These are phyloP conservation scores for Effrenium voratum DNA, from an alignment of 73 alveolate genomes.

Conservation along the genomic window DNA sequence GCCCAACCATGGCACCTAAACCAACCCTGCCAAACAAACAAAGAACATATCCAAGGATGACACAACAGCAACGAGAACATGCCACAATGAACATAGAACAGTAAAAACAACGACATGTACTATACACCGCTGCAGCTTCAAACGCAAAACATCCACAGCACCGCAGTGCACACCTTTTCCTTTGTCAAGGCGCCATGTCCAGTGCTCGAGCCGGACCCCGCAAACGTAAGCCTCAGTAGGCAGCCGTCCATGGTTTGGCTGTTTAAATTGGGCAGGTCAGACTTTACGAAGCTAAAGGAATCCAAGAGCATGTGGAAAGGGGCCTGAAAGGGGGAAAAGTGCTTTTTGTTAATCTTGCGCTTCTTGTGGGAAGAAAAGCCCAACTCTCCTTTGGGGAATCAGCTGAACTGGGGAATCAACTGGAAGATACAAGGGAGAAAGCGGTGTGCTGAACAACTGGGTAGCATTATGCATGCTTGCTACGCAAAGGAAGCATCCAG, in stretches of 20 bases:
- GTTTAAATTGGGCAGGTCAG: background rate
- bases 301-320: background rate
- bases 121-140: too few species aligned
- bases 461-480: too few species aligned
- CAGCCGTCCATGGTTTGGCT: background rate
- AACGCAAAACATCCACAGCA: too few species aligned
- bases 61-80: too few species aligned
- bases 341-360: background rate
- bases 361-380: background rate
- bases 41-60: too few species aligned
- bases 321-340: background rate
- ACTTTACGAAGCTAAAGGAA: background rate
- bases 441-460: too few species aligned
- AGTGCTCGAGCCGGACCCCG: constrained; percentile 88
- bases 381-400: background rate
- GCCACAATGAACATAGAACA: too few species aligned
- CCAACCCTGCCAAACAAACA: too few species aligned
- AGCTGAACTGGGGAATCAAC: background rate
- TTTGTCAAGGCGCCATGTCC: constrained; percentile 21
- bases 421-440: too few species aligned
- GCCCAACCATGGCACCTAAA: too few species aligned
- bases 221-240: constrained; percentile 42
- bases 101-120: too few species aligned
- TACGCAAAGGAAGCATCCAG: too few species aligned
- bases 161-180: background rate